These are phyloP conservation scores for Cokeromyces recurvatus DNA, from an alignment of 371 early-diverging fungal species.

Conservation along the genomic window DNA sequence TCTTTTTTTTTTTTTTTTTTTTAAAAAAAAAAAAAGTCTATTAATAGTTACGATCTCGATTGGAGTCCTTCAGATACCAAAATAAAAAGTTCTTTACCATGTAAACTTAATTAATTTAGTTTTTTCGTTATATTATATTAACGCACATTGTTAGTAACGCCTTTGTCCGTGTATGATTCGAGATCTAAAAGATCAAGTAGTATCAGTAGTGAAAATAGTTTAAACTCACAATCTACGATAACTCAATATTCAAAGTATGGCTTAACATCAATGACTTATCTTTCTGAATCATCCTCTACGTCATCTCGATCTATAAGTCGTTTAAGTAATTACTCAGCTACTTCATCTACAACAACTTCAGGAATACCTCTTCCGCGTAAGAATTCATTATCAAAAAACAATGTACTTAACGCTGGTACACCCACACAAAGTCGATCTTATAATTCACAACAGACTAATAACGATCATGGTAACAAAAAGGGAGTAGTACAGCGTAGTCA, in stretches of 20 bases:
- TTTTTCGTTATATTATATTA: background rate
- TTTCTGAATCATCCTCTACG: slow-evolving; percentile 34
- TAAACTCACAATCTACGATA: slow-evolving; percentile 39
- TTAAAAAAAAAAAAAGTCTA: background rate
- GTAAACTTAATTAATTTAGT: background rate
- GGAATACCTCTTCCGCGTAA: slow-evolving; percentile 19
- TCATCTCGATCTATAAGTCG: slow-evolving; percentile 40
- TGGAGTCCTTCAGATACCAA: slow-evolving; percentile 13
- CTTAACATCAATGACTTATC: slow-evolving; percentile 33
- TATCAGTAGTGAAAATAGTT: slow-evolving; percentile 42
- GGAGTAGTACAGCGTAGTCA: slow-evolving; percentile 14
- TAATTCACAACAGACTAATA: slow-evolving; percentile 7
- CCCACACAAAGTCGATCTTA: slow-evolving; percentile 20
- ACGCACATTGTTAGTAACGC: background rate
- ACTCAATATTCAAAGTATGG: slow-evolving; percentile 34
- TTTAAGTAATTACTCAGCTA: slow-evolving; percentile 36
- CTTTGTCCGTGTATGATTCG: background rate
- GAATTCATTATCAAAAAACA: slow-evolving; percentile 1
- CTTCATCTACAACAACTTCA: slow-evolving; percentile 24
- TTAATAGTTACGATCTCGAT: slow-evolving; percentile 9
- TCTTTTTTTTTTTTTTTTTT: background rate
- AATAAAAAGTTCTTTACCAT: slow-evolving; percentile 5
- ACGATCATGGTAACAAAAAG: slow-evolving; percentile 3
- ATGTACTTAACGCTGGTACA: slow-evolving; percentile 5
- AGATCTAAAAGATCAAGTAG: slow-evolving; percentile 29